Conservation (phyloP, 768 basidiomycete species). For the Russula sp. region DNA sequence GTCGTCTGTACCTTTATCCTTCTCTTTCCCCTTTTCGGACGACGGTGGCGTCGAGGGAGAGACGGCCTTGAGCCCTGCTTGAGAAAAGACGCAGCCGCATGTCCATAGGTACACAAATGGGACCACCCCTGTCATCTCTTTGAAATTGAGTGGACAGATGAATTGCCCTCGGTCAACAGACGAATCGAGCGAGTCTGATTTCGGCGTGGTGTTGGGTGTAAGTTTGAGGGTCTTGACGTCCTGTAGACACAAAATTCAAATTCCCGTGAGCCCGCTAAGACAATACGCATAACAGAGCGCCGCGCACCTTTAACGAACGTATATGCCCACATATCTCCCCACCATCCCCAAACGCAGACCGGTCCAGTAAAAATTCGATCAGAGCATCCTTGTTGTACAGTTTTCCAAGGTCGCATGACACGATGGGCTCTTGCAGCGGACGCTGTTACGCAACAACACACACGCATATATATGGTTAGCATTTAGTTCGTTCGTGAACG, state of each 20-base stretch:
- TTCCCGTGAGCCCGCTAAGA: neutral
- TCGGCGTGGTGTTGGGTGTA: conserved; percentile 57
- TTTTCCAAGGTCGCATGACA: conserved; percentile 87
- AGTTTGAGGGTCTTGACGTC: conserved; percentile 80
- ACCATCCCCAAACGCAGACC: conserved; percentile 80
- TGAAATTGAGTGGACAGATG: conserved; percentile 84
- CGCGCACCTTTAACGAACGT: conserved; percentile 74
- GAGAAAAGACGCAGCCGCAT: conserved; percentile 90
- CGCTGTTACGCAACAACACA: conserved; percentile 45
- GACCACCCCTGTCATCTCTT: conserved; percentile 89
- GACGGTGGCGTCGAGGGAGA: conserved; percentile 32
- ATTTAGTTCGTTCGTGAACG: neutral
- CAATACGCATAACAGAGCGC: neutral
- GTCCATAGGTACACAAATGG: conserved; percentile 82
- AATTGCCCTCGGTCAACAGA: conserved; percentile 55
- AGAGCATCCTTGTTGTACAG: conserved; percentile 95
- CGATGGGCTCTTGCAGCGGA: conserved; percentile 82
- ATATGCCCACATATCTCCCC: conserved; percentile 91
- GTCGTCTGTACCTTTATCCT: conserved; percentile 27
- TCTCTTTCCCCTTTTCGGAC: conserved; percentile 24
- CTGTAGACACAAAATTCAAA: conserved; percentile 33
- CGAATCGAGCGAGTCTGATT: conserved; percentile 35
- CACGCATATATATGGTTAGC: neutral
- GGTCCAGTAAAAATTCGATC: conserved; percentile 83
- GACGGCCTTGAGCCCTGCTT: conserved; percentile 70